Percentiles rank a stretch among this genome's conserved stretches.
phyloP scores from a whole-genome alignment of 495 filamentous ascomycete genomes.

The Aspergillus olivimuriae region DNA sequence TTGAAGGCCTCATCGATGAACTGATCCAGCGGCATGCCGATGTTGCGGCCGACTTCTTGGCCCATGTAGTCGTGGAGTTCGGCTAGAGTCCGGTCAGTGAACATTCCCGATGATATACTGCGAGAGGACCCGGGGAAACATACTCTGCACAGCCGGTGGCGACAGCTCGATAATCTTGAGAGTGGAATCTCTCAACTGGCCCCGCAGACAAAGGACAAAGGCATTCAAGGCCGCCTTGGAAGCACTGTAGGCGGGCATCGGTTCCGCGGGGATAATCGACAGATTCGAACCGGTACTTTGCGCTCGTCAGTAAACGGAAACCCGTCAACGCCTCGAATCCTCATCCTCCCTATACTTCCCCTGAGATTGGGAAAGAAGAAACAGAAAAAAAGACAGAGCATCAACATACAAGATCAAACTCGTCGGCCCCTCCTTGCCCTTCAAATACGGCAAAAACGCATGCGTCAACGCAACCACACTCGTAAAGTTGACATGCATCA shows the following conservation, averaged over 20 bases:
- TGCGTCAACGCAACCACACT: constrained; percentile 52
- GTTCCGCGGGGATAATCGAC: constrained; percentile 31
- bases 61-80: constrained; percentile 40
- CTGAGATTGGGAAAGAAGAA: not conserved
- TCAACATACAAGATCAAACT: constrained; percentile 27
- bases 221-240: constrained; percentile 40
- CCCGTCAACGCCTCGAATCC: no score
- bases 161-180: constrained; percentile 59
- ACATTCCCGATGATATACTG: no score
- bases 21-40: constrained; percentile 56
- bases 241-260: constrained; percentile 35
- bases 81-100: no score
- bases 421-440: constrained; percentile 27
- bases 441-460: constrained; percentile 56
- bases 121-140: constrained; percentile 7
- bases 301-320: no score
- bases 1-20: constrained; percentile 53
- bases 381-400: not conserved
- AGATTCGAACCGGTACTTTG: constrained; percentile 38
- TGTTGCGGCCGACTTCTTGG: constrained; percentile 27
- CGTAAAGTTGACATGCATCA: constrained; percentile 60
- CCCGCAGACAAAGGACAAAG: constrained; percentile 49
- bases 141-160: constrained; percentile 60
- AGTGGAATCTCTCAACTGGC: constrained; percentile 45
- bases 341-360: no score